These are phyloP conservation scores for Cyberlindnera meyerae DNA, from an alignment of 805 yeast species.

Conservation along the genomic window DNA sequence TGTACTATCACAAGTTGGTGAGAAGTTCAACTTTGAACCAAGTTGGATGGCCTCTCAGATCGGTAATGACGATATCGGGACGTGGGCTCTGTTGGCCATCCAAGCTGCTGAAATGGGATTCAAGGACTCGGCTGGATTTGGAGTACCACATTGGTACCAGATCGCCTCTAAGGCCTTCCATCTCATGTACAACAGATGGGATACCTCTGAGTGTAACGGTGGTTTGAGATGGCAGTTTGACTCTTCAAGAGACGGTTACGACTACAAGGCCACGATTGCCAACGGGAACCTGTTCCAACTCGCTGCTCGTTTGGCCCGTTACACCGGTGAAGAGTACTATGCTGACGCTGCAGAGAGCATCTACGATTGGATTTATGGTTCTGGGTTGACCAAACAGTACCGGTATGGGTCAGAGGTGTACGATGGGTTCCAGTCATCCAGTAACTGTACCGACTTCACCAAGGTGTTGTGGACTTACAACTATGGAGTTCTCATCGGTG, in stretches of 20 bases:
- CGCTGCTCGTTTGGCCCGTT: slow-evolving; percentile 59
- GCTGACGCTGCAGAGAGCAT: slow-evolving; percentile 47
- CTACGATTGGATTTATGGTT: slow-evolving; percentile 55
- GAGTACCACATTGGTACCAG: slow-evolving; percentile 45
- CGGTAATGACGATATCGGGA: slow-evolving; percentile 70
- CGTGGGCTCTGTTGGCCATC: slow-evolving; percentile 63
- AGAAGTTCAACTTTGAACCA: slow-evolving; percentile 52
- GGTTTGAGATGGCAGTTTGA: slow-evolving; percentile 71
- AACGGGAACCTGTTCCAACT: slow-evolving; percentile 60
- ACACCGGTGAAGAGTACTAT: slow-evolving; percentile 48
- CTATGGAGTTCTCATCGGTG: slow-evolving; percentile 68
- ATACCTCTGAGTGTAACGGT: slow-evolving; percentile 47
- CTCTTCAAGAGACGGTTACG: slow-evolving; percentile 54
- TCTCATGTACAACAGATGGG: slow-evolving; percentile 59
- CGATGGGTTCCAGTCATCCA: slow-evolving; percentile 62
- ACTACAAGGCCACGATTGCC: slow-evolving; percentile 60
- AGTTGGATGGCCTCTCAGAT: slow-evolving; percentile 51
- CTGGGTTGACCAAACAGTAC: slow-evolving; percentile 37
- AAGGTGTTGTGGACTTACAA: slow-evolving; percentile 78
- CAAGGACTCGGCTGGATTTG: slow-evolving; percentile 38
- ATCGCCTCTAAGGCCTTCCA: slow-evolving; percentile 55
- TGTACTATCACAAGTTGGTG: slow-evolving; percentile 35
- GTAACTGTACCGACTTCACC: slow-evolving; percentile 57
- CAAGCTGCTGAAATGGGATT: slow-evolving; percentile 58
- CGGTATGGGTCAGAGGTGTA: slow-evolving; percentile 40